These are phyloP conservation scores for Trichoderma sp. DNA, from an alignment of 2,329 filamentous ascomycete species.

Conservation along the genomic window DNA sequence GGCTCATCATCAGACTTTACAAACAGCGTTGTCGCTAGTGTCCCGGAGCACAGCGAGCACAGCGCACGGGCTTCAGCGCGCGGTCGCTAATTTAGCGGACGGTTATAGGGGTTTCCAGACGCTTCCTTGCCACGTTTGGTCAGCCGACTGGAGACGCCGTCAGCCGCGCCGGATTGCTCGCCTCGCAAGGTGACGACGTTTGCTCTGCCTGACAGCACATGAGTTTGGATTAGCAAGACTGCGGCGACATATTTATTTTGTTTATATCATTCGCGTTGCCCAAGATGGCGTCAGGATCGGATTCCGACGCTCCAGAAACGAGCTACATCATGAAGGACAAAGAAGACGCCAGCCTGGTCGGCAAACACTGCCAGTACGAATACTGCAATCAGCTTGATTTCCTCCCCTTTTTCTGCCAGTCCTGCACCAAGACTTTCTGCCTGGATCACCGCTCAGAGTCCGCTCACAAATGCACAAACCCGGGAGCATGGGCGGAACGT, in stretches of 20 bases:
- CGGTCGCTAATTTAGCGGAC: neutral
- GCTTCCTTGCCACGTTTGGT: conserved; percentile 28
- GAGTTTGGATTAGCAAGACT: conserved; percentile 17
- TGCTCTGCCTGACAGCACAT: conserved; percentile 28
- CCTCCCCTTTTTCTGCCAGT: conserved; percentile 90
- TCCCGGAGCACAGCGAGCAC: neutral
- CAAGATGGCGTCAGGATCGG: conserved; percentile 55
- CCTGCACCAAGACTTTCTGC: conserved; percentile 81
- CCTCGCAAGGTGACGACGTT: conserved; percentile 29
- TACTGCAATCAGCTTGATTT: conserved; percentile 97
- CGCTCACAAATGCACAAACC: conserved; percentile 66
- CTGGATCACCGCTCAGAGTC: conserved; percentile 89
- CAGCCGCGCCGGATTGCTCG: conserved; percentile 1
- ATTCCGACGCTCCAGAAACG: conserved; percentile 42
- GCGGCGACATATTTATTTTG: neutral
- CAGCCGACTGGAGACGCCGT: conserved; percentile 12
- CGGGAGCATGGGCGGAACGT: conserved; percentile 61
- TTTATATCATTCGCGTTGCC: conserved; percentile 1
- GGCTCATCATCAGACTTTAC: neutral
- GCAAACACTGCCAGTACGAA: conserved; percentile 84
- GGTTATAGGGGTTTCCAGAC: conserved; percentile 34
- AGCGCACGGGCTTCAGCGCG: neutral
- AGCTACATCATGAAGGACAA: conserved; percentile 72
- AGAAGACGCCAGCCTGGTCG: conserved; percentile 78
- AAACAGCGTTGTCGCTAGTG: neutral